Evolutionary conservation across 306 rosid genomes (phyloP).

Genomic region (Quercus parvula): DNA sequence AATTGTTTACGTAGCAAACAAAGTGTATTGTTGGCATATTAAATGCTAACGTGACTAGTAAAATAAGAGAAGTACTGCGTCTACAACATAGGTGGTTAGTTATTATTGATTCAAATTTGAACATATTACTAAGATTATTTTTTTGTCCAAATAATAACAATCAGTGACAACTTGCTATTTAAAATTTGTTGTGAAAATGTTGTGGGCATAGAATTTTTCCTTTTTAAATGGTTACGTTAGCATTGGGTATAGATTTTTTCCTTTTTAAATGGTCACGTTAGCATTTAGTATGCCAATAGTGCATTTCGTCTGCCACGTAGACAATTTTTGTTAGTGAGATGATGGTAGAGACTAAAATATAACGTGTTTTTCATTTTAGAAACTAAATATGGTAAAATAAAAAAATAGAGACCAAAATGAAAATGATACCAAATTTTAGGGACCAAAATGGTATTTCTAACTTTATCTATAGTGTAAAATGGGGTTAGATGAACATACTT

Average conservation of each 20-base stretch:
- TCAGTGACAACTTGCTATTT: rapidly evolving
- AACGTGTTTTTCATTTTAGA: rapidly evolving
- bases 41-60: no score
- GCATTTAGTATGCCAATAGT: rapidly evolving
- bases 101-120: no score
- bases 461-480: no score
- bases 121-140: rapidly evolving
- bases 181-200: no score
- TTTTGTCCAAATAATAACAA: no score
- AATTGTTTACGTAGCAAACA: rapidly evolving
- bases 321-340: no score
- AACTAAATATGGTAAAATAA: no score
- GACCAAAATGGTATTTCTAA: no score
- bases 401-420: no score
- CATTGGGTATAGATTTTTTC: rapidly evolving
- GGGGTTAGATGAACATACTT: no score
- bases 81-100: rapidly evolving
- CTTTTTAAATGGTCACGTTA: no score
- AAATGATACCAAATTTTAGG: rapidly evolving
- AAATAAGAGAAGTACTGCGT: rapidly evolving
- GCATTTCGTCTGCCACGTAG: rapidly evolving
- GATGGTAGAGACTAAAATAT: rapidly evolving
- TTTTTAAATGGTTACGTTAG: no score
- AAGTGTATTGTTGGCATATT: rapidly evolving
- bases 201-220: rapidly evolving